A percentile compares a stretch with the other conserved stretches of the same genome.
Conservation (phyloP, 441 rosid species). For the Pelargonium exstipulatum region DNA sequence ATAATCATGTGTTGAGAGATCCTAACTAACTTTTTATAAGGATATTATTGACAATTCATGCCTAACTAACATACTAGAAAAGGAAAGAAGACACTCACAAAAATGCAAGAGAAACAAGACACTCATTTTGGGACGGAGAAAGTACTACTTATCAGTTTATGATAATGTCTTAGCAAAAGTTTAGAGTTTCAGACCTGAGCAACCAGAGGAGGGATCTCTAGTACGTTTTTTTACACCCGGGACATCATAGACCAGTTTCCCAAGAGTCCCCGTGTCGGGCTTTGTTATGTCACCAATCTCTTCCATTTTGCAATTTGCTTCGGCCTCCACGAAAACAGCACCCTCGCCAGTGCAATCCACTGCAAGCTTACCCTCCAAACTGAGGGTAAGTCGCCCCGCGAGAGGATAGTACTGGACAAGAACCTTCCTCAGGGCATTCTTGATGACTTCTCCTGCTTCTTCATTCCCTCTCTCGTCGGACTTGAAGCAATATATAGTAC, state of each 20-base stretch:
- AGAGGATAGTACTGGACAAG: constrained; percentile 71
- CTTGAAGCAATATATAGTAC: constrained; percentile 67
- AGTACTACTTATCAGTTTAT: too few species aligned
- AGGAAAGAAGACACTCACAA: too few species aligned
- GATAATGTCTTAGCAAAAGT: neutral
- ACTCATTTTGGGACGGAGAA: too few species aligned
- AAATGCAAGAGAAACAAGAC: too few species aligned
- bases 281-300: constrained; percentile 53
- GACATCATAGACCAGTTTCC: constrained; percentile 59
- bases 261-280: constrained; percentile 60
- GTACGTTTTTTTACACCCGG: constrained; percentile 60
- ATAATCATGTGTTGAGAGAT: too few species aligned
- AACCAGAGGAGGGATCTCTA: constrained; percentile 66
- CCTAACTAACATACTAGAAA: too few species aligned
- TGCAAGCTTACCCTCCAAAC: constrained; percentile 66
- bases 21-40: too few species aligned
- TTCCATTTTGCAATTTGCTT: constrained; percentile 49
- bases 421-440: constrained; percentile 52
- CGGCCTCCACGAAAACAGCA: constrained; percentile 78
- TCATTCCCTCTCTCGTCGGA: constrained; percentile 56
- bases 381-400: constrained; percentile 60
- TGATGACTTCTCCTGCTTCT: constrained; percentile 49
- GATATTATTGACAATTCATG: too few species aligned
- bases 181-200: constrained; percentile 52
- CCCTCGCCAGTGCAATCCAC: constrained; percentile 79